A percentile compares a stretch with the other conserved stretches of the same genome.
Evolutionary conservation across 2,329 filamentous ascomycete species (phyloP).

Genomic region (Penicillium freii): DNA sequence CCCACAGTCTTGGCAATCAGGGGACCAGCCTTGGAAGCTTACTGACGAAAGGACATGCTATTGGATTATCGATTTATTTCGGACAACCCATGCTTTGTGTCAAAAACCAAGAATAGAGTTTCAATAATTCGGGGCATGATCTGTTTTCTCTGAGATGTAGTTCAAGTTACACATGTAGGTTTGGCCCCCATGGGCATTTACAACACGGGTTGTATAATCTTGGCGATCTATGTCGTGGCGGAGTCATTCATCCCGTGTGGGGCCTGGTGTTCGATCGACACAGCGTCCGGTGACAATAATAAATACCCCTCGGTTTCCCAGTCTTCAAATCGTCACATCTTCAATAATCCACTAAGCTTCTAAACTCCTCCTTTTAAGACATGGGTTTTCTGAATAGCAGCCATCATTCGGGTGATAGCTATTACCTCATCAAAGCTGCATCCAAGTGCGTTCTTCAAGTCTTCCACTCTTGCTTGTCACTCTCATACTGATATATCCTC

Average conservation of each 20-base stretch:
- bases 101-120: neutral
- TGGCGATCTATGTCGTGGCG: neutral
- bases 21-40: neutral
- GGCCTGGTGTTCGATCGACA: neutral
- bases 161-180: neutral
- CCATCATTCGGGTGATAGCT: constrained; percentile 1
- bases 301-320: neutral
- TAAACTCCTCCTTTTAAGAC: neutral
- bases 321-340: neutral
- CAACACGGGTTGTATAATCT: neutral
- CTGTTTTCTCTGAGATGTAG: neutral
- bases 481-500: neutral
- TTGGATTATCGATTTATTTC: neutral
- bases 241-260: neutral
- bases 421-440: constrained; percentile 10
- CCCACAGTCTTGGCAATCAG: neutral
- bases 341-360: neutral
- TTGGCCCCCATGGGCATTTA: neutral
- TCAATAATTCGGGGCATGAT: neutral
- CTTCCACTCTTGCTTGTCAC: neutral
- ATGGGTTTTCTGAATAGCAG: constrained; percentile 15
- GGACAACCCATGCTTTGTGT: neutral
- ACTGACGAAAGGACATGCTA: neutral
- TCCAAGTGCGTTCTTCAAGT: constrained; percentile 7
- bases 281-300: neutral